Percentiles rank a stretch among this genome's conserved stretches.
phyloP scores from a whole-genome alignment of 805 yeast genomes.

The Suhomyces sp. region DNA sequence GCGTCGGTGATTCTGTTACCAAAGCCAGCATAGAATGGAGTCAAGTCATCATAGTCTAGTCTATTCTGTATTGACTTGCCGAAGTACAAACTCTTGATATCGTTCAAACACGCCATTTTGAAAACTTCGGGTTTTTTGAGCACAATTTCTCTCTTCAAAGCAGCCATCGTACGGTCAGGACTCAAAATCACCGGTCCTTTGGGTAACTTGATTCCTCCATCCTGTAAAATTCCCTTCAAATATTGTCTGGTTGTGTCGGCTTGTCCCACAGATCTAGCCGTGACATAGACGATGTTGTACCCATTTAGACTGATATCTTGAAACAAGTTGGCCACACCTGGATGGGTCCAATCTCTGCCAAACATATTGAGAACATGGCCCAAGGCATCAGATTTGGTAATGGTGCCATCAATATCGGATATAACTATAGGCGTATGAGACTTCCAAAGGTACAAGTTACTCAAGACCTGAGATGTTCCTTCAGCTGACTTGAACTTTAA shows the following conservation, averaged over 20 bases:
- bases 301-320: conserved; percentile 86
- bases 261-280: conserved; percentile 93
- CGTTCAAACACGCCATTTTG: conserved; percentile 94
- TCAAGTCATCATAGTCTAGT: conserved; percentile 35
- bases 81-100: conserved; percentile 70
- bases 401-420: conserved; percentile 97
- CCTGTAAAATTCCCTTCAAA: conserved; percentile 71
- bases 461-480: conserved; percentile 72
- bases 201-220: conserved; percentile 69
- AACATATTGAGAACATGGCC: conserved; percentile 93
- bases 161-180: conserved; percentile 97
- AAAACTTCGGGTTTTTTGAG: conserved; percentile 96
- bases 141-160: conserved; percentile 85
- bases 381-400: conserved; percentile 94
- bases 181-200: conserved; percentile 90
- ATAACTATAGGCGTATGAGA: conserved; percentile 85
- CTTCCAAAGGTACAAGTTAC: conserved; percentile 82
- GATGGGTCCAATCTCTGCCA: conserved; percentile 97
- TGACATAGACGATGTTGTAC: conserved; percentile 87
- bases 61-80: conserved; percentile 6
- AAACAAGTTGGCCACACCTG: conserved; percentile 89
- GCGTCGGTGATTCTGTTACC: conserved; percentile 98
- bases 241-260: conserved; percentile 91
- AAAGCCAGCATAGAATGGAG: conserved; percentile 96
- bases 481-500: conserved; percentile 76